Percentiles rank a stretch among this genome's conserved stretches.
These are phyloP conservation scores for Pulveroboletus ridleyi DNA, from an alignment of 1,284 basidiomycete species.

Conservation along the genomic window DNA sequence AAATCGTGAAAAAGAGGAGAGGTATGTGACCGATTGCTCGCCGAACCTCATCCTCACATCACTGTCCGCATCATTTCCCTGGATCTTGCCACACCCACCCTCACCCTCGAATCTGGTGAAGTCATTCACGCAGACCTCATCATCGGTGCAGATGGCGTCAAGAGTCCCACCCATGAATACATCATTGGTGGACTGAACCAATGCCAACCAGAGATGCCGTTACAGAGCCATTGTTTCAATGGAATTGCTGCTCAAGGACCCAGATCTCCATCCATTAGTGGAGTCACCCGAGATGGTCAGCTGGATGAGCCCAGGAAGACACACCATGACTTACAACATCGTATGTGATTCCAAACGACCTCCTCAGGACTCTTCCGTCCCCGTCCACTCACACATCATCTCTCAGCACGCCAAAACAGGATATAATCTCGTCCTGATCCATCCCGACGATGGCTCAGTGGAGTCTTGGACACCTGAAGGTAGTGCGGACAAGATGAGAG, in stretches of 20 bases:
- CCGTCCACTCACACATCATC: neutral
- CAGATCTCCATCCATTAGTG: constrained; percentile 40
- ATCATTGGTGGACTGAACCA: constrained; percentile 47
- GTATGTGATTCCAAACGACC: constrained; percentile 23
- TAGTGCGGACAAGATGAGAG: constrained; percentile 48
- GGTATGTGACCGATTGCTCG: too few species aligned
- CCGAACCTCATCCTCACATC: constrained; percentile 46
- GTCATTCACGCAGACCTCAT: constrained; percentile 52
- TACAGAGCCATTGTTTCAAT: constrained; percentile 45
- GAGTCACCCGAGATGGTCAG: constrained; percentile 46
- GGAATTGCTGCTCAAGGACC: constrained; percentile 40
- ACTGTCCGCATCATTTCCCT: constrained; percentile 50
- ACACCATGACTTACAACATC: constrained; percentile 46
- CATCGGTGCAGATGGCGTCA: constrained; percentile 62
- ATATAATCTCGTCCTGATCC: constrained; percentile 58
- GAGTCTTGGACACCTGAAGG: constrained; percentile 50
- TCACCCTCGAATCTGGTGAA: too few species aligned
- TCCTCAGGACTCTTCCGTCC: neutral
- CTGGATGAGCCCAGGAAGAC: constrained; percentile 46
- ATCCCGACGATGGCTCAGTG: constrained; percentile 47
- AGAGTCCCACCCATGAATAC: constrained; percentile 48
- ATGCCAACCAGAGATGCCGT: constrained; percentile 46
- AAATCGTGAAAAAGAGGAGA: constrained; percentile 33
- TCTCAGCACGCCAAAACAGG: constrained; percentile 43
- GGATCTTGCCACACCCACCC: constrained; percentile 43